Conservation (phyloP, 1,284 basidiomycete genomes). For the Ganoderma lucidum region DNA sequence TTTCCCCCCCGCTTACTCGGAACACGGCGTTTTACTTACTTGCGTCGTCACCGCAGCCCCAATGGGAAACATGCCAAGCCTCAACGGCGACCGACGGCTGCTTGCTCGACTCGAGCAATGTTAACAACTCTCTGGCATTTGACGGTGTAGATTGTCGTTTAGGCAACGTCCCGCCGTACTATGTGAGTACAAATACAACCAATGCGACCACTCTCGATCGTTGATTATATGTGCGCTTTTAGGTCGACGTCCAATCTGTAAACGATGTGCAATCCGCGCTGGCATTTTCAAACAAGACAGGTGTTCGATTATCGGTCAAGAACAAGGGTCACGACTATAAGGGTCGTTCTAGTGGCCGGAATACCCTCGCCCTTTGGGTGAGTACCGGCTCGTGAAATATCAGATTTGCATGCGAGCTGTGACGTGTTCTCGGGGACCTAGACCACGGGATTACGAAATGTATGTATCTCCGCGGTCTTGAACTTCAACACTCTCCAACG, state of each 20-base stretch:
- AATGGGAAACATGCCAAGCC: constrained; percentile 44
- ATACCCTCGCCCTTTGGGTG: constrained; percentile 47
- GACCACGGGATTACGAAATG: constrained; percentile 39
- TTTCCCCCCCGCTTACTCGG: neutral
- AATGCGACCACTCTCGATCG: neutral
- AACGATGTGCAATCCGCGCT: constrained; percentile 45
- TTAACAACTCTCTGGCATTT: constrained; percentile 38
- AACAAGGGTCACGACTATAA: constrained; percentile 52
- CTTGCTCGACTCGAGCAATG: constrained; percentile 39
- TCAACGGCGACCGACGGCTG: constrained; percentile 34
- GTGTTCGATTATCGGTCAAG: constrained; percentile 48
- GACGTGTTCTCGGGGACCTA: constrained; percentile 4
- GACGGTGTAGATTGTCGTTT: constrained; percentile 35
- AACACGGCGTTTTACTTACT: neutral
- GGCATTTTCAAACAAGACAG: constrained; percentile 43
- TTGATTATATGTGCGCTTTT: too few species aligned
- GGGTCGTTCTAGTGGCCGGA: constrained; percentile 45
- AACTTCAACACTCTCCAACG: too few species aligned
- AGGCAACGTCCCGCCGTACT: constrained; percentile 43
- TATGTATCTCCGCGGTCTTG: constrained; percentile 21
- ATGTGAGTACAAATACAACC: constrained; percentile 34
- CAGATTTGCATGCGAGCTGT: neutral
- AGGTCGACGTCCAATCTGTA: constrained; percentile 43
- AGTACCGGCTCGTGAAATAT: constrained; percentile 12
- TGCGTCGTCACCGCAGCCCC: constrained; percentile 31